phyloP scores from a whole-genome alignment of 345 rosid genomes.

The Citrus australasica region DNA sequence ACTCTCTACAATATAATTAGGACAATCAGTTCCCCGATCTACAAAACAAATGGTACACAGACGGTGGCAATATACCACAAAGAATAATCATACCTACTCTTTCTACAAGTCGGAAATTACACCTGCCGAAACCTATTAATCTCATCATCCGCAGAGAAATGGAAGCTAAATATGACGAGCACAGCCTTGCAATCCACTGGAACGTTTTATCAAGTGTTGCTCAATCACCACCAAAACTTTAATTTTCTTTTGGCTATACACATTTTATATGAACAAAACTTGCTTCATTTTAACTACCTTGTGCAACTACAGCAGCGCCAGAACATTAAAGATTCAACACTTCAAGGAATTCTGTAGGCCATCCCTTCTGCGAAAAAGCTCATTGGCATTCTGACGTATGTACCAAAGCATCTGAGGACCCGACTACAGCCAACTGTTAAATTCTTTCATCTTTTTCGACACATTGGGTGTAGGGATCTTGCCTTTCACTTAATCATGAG shows the following conservation, averaged over 20 bases:
- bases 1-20: neutral
- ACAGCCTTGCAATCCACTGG: neutral
- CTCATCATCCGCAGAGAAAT: neutral
- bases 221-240: neutral
- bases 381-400: slow-evolving; percentile 1
- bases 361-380: neutral
- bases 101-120: neutral
- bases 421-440: neutral
- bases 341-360: neutral
- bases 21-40: neutral
- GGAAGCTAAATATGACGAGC: neutral
- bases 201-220: neutral
- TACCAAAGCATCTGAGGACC: slow-evolving; percentile 8
- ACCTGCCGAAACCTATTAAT: neutral
- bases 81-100: neutral
- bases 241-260: neutral
- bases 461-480: neutral
- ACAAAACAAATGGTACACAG: neutral
- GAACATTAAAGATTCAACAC: neutral
- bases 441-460: neutral
- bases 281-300: neutral
- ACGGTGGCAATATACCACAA: neutral
- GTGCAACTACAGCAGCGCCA: neutral
- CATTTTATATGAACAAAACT: neutral
- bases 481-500: slow-evolving; percentile 6